Percentiles rank a stretch among this genome's conserved stretches.
phyloP scores from a whole-genome alignment of 2,329 filamentous ascomycete genomes.

The Akanthomyces muscarius region DNA sequence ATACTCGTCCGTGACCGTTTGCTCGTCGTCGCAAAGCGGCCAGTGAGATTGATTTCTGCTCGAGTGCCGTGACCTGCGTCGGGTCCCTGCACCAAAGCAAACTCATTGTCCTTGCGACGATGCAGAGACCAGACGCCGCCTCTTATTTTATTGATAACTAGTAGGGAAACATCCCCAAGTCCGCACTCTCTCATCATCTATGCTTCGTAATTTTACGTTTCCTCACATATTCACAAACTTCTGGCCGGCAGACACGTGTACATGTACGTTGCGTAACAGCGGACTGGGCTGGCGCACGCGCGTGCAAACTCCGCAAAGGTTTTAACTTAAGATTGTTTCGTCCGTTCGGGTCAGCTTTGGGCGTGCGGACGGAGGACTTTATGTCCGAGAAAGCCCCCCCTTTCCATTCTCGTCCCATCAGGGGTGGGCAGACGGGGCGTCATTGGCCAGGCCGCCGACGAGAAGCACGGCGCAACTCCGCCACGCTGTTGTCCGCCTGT shows the following conservation, averaged over 20 bases:
- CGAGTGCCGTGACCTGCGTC: no score
- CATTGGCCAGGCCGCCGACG: neutral
- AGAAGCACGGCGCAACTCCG: neutral
- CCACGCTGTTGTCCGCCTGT: neutral
- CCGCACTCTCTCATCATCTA: no score
- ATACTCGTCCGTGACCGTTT: neutral
- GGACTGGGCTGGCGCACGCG: neutral
- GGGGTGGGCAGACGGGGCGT: neutral
- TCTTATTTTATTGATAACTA: no score
- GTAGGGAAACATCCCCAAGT: no score
- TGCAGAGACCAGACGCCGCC: no score
- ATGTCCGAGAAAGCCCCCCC: neutral
- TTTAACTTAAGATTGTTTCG: no score
- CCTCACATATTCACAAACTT: neutral
- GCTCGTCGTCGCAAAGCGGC: neutral
- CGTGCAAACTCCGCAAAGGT: neutral
- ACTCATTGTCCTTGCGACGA: no score
- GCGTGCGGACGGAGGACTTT: no score
- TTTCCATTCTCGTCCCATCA: conserved; percentile 2
- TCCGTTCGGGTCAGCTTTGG: no score
- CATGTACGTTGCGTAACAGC: neutral
- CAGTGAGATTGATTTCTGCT: no score
- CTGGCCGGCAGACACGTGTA: no score
- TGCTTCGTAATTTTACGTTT: neutral
- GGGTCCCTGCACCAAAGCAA: no score